Evolutionary conservation across 306 rosid genomes (phyloP), one percentile per base, ranked within the genome.

Genomic region (Gastrolobium bilobum): DNA sequence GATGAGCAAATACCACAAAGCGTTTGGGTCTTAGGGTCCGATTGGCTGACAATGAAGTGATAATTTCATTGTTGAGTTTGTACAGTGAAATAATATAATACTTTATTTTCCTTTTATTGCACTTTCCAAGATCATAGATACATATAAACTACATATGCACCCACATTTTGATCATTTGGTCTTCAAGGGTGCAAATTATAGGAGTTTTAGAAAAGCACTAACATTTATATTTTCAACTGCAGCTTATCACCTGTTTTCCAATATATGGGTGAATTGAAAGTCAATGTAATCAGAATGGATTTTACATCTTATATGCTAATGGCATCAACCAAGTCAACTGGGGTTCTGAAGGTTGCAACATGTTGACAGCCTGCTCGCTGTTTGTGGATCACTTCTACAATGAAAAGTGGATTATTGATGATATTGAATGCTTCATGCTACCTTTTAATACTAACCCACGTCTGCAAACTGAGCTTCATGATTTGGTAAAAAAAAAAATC

Each of bases 321-420:
- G 74, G 63, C 72, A 67, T 77, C 84, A 82, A 20, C 79, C 87
- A 75, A 69, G 67, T 57, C 68, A 69, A 40, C 86, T 63, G 89
- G 86, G 81, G 53, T 80, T 85, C 80, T 77, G 87, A 77, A 79
- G 80, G 76, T 86, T 71, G 80, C 87, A 80, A 85, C 84, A 89
- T 87, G 87, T 74, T 86, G 89, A 83, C 72, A 72, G 79, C 81
- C 71, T 70, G 62, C 60, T 80, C 66, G 51, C 80, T 73, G 77
- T 84, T 58, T 78, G 70, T 58, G 57, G 82, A 82, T 78, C 75
- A 7, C 82, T 79, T 79, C 77, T 76, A 70, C 81, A 62, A 77
- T 61, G 90, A 86, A 63, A 85, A 83, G 81, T 85, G 89, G 87
- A 71, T 82, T 85, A 38, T 86, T 78, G 80, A 81, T 58, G 84